Base-by-base conservation (phyloP, 176 grass and related monocot genomes). In the Oryza meyeriana region DNA sequence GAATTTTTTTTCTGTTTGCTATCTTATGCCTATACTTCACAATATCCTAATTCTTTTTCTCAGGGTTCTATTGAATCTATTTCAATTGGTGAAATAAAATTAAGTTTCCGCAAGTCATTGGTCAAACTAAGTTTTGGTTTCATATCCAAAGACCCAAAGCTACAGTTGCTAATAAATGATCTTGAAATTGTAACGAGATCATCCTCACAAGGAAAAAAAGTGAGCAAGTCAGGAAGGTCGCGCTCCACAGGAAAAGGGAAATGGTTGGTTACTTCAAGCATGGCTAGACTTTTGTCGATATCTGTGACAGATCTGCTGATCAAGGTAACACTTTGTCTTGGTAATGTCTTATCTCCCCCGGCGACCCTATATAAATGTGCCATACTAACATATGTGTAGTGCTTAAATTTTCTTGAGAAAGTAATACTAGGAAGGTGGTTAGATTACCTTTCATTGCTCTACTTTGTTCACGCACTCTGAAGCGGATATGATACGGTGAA, bases 111-210 rank as follows among this genome's bases (percentile, higher is more conserved):
- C 85, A 99, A 93, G 87, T 99, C 96, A 67, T 69, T 99, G 40
- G 93, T 99, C 55, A 99, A 95, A 85, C 77, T 99, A 84, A 92
- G 93, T 57, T 92, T 93, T 17, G 84, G 96, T 76, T 80, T 99
- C 76, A 95, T 99, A 75, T 99, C 96, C n/a, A 99, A 91, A 88
- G 93, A 99, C 64, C 96, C 96, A 8, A 99, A 99, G 74, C 74
- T 99, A 50, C 96, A 99, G 33, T 77, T 99, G 77, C 75, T 99
- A 44, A 93, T 99, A 78, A 91, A 79, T 92, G 96, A 99, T 87
- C 70, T 99, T 61, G 96, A 99, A 89, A 90, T 99, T 87, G 73
- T 92, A 66, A 91, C 87, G 47, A 89, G 91, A 38, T 73, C 90
- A 79, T 90, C 89, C 69, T 75, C 74, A 20, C 79, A 93, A 84